These are phyloP conservation scores for Rhizodiscina lignyota DNA, from an alignment of 495 filamentous ascomycete species.

Conservation along the genomic window DNA sequence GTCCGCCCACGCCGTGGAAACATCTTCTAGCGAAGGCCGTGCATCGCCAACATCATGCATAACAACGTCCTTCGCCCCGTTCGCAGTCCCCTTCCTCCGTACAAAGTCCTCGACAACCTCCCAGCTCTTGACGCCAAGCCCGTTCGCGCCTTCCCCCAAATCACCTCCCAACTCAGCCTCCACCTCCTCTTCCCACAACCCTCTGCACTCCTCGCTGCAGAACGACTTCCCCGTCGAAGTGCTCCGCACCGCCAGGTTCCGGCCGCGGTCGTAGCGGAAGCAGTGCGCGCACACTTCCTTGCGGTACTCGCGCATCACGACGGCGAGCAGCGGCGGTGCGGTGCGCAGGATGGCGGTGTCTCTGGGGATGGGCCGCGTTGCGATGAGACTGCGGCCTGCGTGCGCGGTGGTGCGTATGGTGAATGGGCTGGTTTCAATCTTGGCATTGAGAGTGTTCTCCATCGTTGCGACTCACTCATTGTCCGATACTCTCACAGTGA, in stretches of 20 bases:
- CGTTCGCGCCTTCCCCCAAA: too few relatives aligned
- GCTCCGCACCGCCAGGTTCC: conserved; percentile 11
- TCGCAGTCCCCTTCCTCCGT: too few relatives aligned
- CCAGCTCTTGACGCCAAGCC: too few relatives aligned
- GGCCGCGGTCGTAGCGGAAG: conserved; percentile 20
- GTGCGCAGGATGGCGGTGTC: background rate
- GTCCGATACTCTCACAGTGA: too few relatives aligned
- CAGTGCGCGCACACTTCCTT: conserved; percentile 23
- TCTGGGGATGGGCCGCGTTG: background rate
- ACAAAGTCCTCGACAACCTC: too few relatives aligned
- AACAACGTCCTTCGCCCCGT: background rate
- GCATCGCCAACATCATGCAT: background rate
- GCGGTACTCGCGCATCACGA: conserved; percentile 19
- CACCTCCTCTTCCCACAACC: too few relatives aligned
- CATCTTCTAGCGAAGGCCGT: background rate
- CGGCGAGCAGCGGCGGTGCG: conserved; percentile 1
- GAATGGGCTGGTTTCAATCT: too few relatives aligned
- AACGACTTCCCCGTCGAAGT: conserved; percentile 14
- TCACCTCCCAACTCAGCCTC: too few relatives aligned
- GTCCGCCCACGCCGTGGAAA: background rate
- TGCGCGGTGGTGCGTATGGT: background rate
- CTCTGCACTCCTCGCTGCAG: too few relatives aligned
- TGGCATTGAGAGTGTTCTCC: too few relatives aligned
- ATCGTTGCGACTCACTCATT: too few relatives aligned
- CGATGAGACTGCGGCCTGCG: background rate